Evolutionary conservation across 2,329 filamentous ascomycete genomes (phyloP).

Genomic region (Aspergillus sergii): DNA sequence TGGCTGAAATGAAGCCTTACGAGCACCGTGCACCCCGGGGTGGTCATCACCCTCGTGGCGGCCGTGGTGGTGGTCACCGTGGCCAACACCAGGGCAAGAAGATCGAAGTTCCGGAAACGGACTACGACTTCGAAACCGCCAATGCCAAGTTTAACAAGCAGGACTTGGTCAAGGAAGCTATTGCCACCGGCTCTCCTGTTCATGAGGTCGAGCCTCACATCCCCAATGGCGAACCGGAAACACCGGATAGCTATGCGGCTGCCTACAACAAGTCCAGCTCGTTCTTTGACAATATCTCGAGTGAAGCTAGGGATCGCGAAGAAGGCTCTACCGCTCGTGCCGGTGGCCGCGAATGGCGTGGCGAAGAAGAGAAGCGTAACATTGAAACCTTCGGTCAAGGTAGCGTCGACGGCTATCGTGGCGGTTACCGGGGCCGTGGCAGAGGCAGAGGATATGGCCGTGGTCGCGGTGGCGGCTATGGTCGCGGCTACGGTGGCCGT

Average conservation of each 20-base stretch:
- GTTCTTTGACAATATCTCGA: conserved; percentile 98
- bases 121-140: conserved; percentile 86
- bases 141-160: conserved; percentile 91
- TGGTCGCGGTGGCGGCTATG: conserved; percentile 49
- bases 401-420: conserved; percentile 86
- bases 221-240: conserved; percentile 42
- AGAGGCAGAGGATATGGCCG: conserved; percentile 54
- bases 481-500: conserved; percentile 43
- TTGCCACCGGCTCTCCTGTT: conserved; percentile 73
- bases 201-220: conserved; percentile 54
- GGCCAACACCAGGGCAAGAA: conserved; percentile 56
- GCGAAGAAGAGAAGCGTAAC: conserved; percentile 91
- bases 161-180: conserved; percentile 84
- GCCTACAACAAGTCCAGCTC: conserved; percentile 86
- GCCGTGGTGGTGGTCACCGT: conserved; percentile 47
- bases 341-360: conserved; percentile 85
- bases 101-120: conserved; percentile 84
- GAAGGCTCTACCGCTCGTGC: conserved; percentile 67
- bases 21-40: conserved; percentile 43
- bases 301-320: conserved; percentile 84
- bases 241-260: conserved; percentile 44
- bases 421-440: conserved; percentile 70
- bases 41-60: conserved; percentile 48
- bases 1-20: conserved; percentile 49
- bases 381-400: conserved; percentile 98